Evolutionary conservation across 208 protist genomes (phyloP).

Genomic region (Wallacemonas sp.): DNA sequence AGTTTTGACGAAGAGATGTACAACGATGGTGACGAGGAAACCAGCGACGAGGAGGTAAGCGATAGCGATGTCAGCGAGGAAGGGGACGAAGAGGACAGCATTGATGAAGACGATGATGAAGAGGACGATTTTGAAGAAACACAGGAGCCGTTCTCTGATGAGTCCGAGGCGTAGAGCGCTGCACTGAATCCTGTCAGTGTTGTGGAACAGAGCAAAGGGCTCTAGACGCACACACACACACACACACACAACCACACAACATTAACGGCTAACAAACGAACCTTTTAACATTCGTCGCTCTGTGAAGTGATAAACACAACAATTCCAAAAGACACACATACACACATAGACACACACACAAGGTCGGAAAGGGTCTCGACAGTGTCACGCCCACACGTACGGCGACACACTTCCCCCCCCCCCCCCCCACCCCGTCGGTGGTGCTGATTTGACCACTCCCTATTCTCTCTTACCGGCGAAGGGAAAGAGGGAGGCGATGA

Average conservation of each 20-base stretch:
- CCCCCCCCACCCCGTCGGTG: too few relatives aligned
- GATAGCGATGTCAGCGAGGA: conserved; percentile 17
- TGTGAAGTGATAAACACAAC: background rate
- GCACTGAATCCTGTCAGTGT: too few relatives aligned
- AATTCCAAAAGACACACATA: too few relatives aligned
- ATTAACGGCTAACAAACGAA: background rate
- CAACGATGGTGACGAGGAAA: conserved; percentile 29
- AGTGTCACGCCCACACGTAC: too few relatives aligned
- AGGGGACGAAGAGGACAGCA: conserved; percentile 21
- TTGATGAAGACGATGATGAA: conserved; percentile 30
- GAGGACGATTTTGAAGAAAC: conserved; percentile 23
- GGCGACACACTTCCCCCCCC: too few relatives aligned
- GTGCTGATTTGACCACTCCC: too few relatives aligned
- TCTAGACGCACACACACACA: too few relatives aligned
- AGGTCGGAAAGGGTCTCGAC: too few relatives aligned
- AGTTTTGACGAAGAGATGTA: conserved; percentile 36
- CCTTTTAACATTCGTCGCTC: background rate
- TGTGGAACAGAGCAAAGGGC: too few relatives aligned
- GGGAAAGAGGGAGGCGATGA: too few relatives aligned
- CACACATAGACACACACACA: conserved; percentile 4
- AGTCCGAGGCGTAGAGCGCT: background rate
- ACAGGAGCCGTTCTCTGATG: conserved; percentile 18
- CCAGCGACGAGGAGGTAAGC: conserved; percentile 26
- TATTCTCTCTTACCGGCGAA: too few relatives aligned
- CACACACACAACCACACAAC: conserved; percentile 1